Percentiles rank a stretch among this genome's conserved stretches.
phyloP scores from a whole-genome alignment of 2,329 filamentous ascomycete genomes.

The Trichoderma atrobrunneum region DNA sequence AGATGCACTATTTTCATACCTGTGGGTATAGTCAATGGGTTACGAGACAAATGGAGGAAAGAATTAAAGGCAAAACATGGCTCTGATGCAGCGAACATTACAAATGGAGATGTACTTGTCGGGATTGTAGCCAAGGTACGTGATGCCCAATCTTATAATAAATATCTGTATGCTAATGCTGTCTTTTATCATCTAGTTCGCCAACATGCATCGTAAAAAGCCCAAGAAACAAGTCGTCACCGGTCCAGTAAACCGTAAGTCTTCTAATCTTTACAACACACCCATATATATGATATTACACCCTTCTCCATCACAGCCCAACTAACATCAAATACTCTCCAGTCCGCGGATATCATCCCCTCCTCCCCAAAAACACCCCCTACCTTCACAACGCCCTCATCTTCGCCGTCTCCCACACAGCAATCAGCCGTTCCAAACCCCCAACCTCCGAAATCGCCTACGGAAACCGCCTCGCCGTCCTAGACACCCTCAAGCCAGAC shows the following conservation, averaged over 20 bases:
- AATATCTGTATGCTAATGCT: neutral
- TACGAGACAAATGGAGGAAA: constrained; percentile 18
- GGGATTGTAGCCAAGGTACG: constrained; percentile 19
- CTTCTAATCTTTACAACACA: too few relatives aligned
- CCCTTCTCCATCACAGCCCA: neutral
- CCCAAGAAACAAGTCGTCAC: constrained; percentile 19
- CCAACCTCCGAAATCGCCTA: constrained; percentile 22
- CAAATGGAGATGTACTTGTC: constrained; percentile 19
- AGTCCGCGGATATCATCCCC: constrained; percentile 22
- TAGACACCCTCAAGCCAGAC: constrained; percentile 28
- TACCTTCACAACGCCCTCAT: constrained; percentile 25
- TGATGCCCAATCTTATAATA: too few relatives aligned
- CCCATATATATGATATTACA: neutral
- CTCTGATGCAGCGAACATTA: neutral
- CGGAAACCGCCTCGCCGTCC: constrained; percentile 19
- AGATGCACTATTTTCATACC: constrained; percentile 15
- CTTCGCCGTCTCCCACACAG: constrained; percentile 12
- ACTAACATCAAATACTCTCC: neutral
- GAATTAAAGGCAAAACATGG: constrained; percentile 10
- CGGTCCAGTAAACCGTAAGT: constrained; percentile 12
- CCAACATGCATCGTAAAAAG: constrained; percentile 19
- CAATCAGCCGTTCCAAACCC: constrained; percentile 19
- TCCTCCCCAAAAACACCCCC: constrained; percentile 12
- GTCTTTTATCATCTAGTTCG: constrained; percentile 6
- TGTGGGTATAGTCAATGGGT: neutral